Base-by-base conservation (phyloP, 2,329 filamentous ascomycete species). In the Blastomyces silverae region DNA sequence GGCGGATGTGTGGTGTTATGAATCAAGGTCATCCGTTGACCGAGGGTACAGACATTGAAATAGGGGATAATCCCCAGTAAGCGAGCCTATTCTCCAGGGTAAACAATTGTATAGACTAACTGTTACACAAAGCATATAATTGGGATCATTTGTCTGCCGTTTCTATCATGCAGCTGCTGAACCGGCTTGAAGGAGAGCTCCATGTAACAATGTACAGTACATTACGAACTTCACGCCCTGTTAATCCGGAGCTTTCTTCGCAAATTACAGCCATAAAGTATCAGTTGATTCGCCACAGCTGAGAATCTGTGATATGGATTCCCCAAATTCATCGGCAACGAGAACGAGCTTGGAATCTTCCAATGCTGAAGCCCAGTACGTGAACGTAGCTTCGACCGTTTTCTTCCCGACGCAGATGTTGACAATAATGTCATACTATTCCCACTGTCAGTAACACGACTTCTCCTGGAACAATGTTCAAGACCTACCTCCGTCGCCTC, bases 351-450 rank as follows among this genome's bases (percentile, higher is more conserved):
- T 11, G 44, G 39, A 44, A 17, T 63, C 57, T 6, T 34, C 53
- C 46, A 66, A 4, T 34, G 25, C 53, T 3, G 64, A 61, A 28
- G 56, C 48, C 65, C 64, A 67, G 58, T 64, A 67, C 48, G 52
- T 62, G n/a, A 67, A 44, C 13, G 60, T 55, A n/a, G 53, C 59
- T 25, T 50, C 34, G 34, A 66, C 59, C 13, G 15, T 64, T 15
- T 50, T 31, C 37, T 58, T 50, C 20, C 53, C 42, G 22, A 66
- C 60, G 20, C 53, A 39, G 17, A 63, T n/a, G 28, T 53, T 66
- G 20, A 63, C 37, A 46, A 67, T 61, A 39, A 67, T 63, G 63
- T 66, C 66, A 42, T 67, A 66, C 66, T 67, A 60, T 48, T 37
- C 37, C 15, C 17, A 22, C 11, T 7, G 34, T 62, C 5, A 65